Evolutionary conservation across 2,329 filamentous ascomycete genomes (phyloP), one percentile per base, ranked within the genome.

Genomic region (Calonectria naviculata): DNA sequence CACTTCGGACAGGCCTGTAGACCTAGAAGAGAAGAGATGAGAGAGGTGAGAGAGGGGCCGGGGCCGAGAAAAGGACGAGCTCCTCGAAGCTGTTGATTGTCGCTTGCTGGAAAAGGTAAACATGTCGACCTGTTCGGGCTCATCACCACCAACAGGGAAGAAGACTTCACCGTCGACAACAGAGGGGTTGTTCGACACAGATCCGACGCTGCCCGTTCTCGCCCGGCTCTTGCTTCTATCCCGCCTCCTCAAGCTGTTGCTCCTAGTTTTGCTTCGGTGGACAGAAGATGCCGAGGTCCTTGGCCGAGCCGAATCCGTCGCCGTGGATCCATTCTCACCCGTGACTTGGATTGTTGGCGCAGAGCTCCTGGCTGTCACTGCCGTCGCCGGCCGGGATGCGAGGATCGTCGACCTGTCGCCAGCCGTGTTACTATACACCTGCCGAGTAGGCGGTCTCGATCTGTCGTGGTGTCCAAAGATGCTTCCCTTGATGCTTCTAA

Each of bases 271-370:
- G 56, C 83, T 82, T 24, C 77, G 72, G 10, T 76, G 79, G 8
- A 78, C 80, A 19, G 77, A 78, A 41, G 76, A 77, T 6, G 73
- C 75, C 71, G 78, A 84, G 83, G 74, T 84, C 34, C 73, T 75
- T 65, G 79, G 79, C 9, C 81, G 80, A 54, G 81, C 81, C n/a
- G 78, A 80, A 38, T 83, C 84, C 66, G 74, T 84, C 66, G 74
- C 78, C 75, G 71, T 66, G 24, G 82, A 84, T 67, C 84, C 89
- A 76, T 83, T 88, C 67, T 94, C 93, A 69, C 90, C 89, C 0
- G 92, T 97, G 29, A 97, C 89, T 68, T 97, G 93, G 71, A 97
- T 95, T 1, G 91, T 88, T 2, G 95, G 94, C 36, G 92, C 88
- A 24, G 78, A 79, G 74, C 83, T 85, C 6, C 81, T 79, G 3